Conservation (phyloP, 2,329 filamentous ascomycete species). For the Xylaria polymorpha region DNA sequence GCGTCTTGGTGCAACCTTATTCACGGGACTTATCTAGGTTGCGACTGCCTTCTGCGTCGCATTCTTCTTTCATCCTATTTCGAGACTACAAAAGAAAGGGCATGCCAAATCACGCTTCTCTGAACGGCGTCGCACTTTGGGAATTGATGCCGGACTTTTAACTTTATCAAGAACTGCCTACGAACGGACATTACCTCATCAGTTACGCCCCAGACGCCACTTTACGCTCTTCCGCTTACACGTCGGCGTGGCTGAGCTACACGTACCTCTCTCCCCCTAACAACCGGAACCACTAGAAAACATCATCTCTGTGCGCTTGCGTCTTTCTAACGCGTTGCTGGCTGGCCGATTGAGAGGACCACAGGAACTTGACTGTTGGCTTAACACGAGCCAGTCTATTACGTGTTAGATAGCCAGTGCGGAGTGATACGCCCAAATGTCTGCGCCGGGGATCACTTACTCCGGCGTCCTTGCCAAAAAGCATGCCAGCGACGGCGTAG, state of each 20-base stretch:
- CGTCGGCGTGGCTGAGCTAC: not conserved
- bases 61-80: slow-evolving; percentile 25
- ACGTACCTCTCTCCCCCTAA: not conserved
- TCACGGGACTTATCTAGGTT: slow-evolving; percentile 44
- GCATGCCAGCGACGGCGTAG: slow-evolving; percentile 34
- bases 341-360: not conserved
- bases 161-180: not conserved
- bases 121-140: not conserved
- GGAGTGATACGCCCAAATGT: slow-evolving; percentile 44
- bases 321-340: not conserved
- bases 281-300: not conserved
- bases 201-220: not conserved
- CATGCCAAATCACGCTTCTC: slow-evolving; percentile 13
- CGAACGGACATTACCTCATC: not conserved
- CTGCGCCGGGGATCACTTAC: slow-evolving; percentile 53
- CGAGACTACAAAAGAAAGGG: slow-evolving; percentile 21
- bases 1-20: slow-evolving; percentile 47
- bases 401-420: not conserved
- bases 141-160: slow-evolving; percentile 10
- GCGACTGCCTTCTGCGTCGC: slow-evolving; percentile 33
- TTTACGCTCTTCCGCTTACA: not conserved
- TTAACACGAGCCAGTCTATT: not conserved
- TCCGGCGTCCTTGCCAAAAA: slow-evolving; percentile 50
- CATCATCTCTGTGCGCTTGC: not conserved
- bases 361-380: not conserved